A percentile compares a stretch with the other conserved stretches of the same genome.
These are phyloP conservation scores for Volvariella surrecta DNA, from an alignment of 1,284 basidiomycete species.

Conservation along the genomic window DNA sequence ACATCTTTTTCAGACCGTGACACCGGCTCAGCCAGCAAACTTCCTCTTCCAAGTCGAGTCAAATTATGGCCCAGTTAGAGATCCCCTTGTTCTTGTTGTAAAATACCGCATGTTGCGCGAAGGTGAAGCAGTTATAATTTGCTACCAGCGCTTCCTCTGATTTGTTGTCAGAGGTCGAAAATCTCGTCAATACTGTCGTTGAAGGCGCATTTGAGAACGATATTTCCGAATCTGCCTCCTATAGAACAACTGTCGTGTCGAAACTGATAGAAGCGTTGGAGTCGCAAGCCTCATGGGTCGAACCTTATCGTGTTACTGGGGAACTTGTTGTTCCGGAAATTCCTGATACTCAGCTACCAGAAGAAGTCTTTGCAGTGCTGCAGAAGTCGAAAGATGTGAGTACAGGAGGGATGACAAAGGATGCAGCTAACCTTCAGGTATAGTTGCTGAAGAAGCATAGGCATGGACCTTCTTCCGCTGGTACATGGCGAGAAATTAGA, in stretches of 20 bases:
- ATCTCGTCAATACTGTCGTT: conserved; percentile 45
- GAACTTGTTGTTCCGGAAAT: conserved; percentile 49
- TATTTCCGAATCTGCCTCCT: conserved; percentile 17
- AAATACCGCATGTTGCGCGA: conserved; percentile 67
- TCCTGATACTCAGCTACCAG: conserved; percentile 18
- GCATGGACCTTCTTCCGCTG: conserved; percentile 26
- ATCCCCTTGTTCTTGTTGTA: conserved; percentile 53
- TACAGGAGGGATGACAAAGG: background rate
- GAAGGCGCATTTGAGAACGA: conserved; percentile 12
- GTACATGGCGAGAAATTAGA: conserved; percentile 58
- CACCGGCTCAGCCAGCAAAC: conserved; percentile 58
- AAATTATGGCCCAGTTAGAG: conserved; percentile 48
- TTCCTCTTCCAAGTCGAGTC: conserved; percentile 70
- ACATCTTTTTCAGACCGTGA: conserved; percentile 45
- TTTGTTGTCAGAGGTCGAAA: conserved; percentile 45
- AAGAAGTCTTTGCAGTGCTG: conserved; percentile 11
- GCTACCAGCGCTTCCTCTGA: conserved; percentile 6
- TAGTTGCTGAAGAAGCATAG: conserved; percentile 35
- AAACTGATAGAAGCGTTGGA: conserved; percentile 53
- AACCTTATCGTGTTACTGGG: conserved; percentile 58
- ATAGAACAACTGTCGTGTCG: conserved; percentile 34
- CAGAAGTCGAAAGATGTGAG: conserved; percentile 19
- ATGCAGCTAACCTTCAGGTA: conserved; percentile 1
- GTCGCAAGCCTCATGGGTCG: conserved; percentile 54
- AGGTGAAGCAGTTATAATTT: conserved; percentile 34